Evolutionary conservation across 441 rosid species (phyloP), one percentile per base, ranked within the genome.

Genomic region (Erodium moschatum): DNA sequence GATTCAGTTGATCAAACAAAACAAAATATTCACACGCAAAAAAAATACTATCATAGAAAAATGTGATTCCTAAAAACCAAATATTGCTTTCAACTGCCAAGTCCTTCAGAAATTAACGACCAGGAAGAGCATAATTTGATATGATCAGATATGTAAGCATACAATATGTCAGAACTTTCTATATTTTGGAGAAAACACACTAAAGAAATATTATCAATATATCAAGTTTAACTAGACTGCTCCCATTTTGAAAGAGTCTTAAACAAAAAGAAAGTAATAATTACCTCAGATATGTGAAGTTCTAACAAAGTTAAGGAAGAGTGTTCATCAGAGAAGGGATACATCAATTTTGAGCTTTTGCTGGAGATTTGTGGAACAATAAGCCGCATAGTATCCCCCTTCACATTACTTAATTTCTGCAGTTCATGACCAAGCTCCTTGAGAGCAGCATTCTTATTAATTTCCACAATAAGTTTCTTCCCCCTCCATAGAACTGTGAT

Each of bases 401-500:
- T 89, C 50, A 89, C 90, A 73, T 78, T 77, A 0, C 97, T 84
- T 81, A 91, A 75, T 61, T 82, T 88, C 74, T 75, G 87, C 72
- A 93, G 81, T 70, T 87, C 89, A 71, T 78, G 78, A 31, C 97
- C 96, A 18, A 93, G 81, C 67, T 82, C 91, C 74, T 85, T 86
- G 65, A 93, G 77, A 72, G 78, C 75, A n/a, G 92, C 82, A 46
- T 50, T 74, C 11, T 81, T 75, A 74, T 81, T 75, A 77, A 88
- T 84, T 75, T 82, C 82, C 16, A 88, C 70, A 16, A 70, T 66
- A 75, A 86, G 89, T 72, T 79, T 88, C 78, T 81, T 85, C 61
- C 92, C 87, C 72, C 92, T 89, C 99, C 99, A 94, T 50, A 78
- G 11, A 61, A 88, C 83, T 0, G 84, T 64, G 68, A 91, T 76